Conservation (phyloP, 768 basidiomycete genomes). For the Mycena belliarum region DNA sequence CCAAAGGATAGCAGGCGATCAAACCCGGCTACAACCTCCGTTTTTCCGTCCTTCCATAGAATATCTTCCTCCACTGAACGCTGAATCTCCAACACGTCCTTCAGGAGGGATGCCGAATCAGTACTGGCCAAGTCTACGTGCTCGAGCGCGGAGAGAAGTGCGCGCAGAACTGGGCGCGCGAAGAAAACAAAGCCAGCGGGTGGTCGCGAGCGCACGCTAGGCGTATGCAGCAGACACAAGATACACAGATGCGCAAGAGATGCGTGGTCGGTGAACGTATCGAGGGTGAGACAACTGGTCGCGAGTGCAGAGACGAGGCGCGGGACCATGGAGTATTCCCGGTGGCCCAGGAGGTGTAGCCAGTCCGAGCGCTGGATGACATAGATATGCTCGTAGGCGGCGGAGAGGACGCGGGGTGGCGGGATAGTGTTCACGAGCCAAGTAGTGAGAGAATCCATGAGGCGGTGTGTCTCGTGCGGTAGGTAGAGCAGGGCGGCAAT, state of each 20-base stretch:
- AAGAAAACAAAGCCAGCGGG: conserved; percentile 5
- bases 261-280: background rate
- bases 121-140: background rate
- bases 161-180: background rate
- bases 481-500: conserved; percentile 12
- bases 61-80: conserved; percentile 1
- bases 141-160: background rate
- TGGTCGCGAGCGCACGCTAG: conserved; percentile 1
- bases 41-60: conserved; percentile 6
- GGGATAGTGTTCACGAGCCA: background rate
- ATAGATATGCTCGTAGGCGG: background rate
- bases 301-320: background rate
- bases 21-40: background rate
- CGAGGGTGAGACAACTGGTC: background rate
- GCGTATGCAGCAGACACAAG: conserved; percentile 4
- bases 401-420: background rate
- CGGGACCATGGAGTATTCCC: conserved; percentile 4
- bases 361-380: conserved; percentile 8
- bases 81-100: background rate
- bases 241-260: background rate
- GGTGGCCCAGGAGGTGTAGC: conserved; percentile 6
- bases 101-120: background rate
- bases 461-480: background rate
- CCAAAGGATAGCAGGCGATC: background rate
- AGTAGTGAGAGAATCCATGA: background rate